Evolutionary conservation across 2,329 filamentous ascomycete genomes (phyloP).

Genomic region (Hypoxylon sp.): DNA sequence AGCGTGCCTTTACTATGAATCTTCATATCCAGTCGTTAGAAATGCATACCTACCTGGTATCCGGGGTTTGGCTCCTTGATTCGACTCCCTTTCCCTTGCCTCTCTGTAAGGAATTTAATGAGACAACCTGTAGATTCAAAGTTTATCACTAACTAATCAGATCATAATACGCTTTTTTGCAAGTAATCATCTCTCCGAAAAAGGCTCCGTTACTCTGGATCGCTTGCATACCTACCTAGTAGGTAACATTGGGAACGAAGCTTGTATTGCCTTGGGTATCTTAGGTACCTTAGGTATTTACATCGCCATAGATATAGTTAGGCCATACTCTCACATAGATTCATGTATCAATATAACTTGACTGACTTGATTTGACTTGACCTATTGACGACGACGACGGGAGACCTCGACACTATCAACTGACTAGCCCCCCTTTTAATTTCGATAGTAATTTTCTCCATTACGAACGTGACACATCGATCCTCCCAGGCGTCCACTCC

Average conservation of each 20-base stretch:
- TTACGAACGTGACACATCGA: slow-evolving; percentile 20
- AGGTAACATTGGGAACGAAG: too few relatives aligned
- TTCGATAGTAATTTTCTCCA: slow-evolving; percentile 18
- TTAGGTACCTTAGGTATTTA: too few relatives aligned
- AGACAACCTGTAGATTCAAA: too few relatives aligned
- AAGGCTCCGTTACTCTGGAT: not conserved
- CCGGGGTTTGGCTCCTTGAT: not conserved
- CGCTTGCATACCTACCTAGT: too few relatives aligned
- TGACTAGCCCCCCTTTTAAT: slow-evolving; percentile 16
- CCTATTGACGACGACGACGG: slow-evolving; percentile 28
- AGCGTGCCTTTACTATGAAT: not conserved
- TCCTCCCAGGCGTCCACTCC: slow-evolving; percentile 5
- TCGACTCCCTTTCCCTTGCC: not conserved
- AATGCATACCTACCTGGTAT: not conserved
- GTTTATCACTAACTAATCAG: too few relatives aligned
- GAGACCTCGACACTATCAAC: slow-evolving; percentile 28
- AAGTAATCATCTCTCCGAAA: not conserved
- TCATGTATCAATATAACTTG: slow-evolving; percentile 24
- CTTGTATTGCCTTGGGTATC: too few relatives aligned
- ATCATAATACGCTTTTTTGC: too few relatives aligned
- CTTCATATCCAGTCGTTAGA: not conserved
- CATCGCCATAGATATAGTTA: not conserved
- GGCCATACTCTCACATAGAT: not conserved
- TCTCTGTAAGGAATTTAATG: too few relatives aligned
- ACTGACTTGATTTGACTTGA: slow-evolving; percentile 42